Evolutionary conservation across 2,329 filamentous ascomycete genomes (phyloP).

Genomic region (Aspergillus puulaauensis): DNA sequence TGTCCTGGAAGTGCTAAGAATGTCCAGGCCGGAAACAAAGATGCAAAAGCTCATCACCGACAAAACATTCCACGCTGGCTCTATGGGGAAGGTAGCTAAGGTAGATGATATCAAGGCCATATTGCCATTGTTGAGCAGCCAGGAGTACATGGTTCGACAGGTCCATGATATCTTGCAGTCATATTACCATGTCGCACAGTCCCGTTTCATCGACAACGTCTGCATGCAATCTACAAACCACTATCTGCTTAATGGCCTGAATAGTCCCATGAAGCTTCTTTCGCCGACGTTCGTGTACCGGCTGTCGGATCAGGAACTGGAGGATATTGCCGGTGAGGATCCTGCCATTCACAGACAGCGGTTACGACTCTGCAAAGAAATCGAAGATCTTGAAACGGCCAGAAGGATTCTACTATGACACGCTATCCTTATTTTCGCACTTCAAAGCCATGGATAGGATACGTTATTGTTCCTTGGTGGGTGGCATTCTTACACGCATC

Average conservation of each 20-base stretch:
- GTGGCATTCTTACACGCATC: neutral
- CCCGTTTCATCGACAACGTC: constrained; percentile 64
- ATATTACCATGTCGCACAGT: constrained; percentile 62
- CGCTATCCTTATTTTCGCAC: neutral
- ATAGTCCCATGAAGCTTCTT: constrained; percentile 56
- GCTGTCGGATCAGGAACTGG: constrained; percentile 51
- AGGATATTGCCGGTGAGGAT: constrained; percentile 61
- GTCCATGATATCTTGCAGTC: constrained; percentile 61
- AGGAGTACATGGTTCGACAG: constrained; percentile 36
- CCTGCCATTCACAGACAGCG: constrained; percentile 41
- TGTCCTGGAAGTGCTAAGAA: neutral
- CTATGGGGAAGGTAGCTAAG: neutral
- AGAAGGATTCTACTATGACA: constrained; percentile 27
- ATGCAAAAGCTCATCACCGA: neutral
- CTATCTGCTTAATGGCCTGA: constrained; percentile 50
- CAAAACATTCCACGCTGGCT: neutral
- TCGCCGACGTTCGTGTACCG: constrained; percentile 51
- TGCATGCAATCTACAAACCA: constrained; percentile 59
- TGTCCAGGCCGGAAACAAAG: neutral
- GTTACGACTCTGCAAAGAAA: constrained; percentile 45
- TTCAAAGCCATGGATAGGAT: neutral
- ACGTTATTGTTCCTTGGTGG: neutral
- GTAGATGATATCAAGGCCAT: constrained; percentile 7
- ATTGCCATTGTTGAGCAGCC: constrained; percentile 15
- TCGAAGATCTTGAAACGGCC: constrained; percentile 46